Base-by-base conservation (phyloP, 2,329 filamentous ascomycete species). In the Claviceps digitariae region DNA sequence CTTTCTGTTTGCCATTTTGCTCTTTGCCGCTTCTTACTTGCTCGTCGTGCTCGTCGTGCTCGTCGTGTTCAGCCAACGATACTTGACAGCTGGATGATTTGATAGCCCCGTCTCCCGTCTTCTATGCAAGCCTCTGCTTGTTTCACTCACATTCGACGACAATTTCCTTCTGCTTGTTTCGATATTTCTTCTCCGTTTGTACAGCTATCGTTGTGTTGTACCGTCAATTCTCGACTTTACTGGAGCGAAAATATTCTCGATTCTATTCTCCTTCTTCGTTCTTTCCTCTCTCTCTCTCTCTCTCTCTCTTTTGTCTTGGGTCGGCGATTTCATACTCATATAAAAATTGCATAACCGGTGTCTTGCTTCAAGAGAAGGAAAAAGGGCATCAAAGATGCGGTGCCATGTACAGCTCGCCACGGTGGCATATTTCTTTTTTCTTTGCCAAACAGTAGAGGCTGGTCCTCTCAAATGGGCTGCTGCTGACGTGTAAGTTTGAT, bases 401-500 rank as follows among this genome's bases (percentile, higher is more conserved):
- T 44, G 43, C 40, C 51, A 29, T 13, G 40, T 55, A 36, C 57
- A 55, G 41, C 50, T 62, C 20, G 55, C 54, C 23, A 55, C 60
- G 34, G 63, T 55, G 55, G 51, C 66, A 6, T 62, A 54, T 57
- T 43, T 66, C 52, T 58, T 68, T 54, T 54, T 64, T 51, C 53
- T 59, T 59, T 57, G 59, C 21, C 61, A 64, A 56, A 63, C 56
- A 53, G 59, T 59, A 25, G 59, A 65, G 64, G 67, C 67, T 58
- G 67, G 67, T 58, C 69, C 65, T 64, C 58, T 67, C 34, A 61
- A 60, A 52, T 62, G 66, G 64, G 63, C 60, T 58, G 58, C 62
- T 58, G 57, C 59, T 57, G 63, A 57, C 58, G 55, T 63, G 66
- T 69, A 57, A 51, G 64, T 58, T 41, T n/a, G n/a, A n/a, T n/a